Conservation (phyloP, 2,329 filamentous ascomycete species). For the Trichoderma sp. region DNA sequence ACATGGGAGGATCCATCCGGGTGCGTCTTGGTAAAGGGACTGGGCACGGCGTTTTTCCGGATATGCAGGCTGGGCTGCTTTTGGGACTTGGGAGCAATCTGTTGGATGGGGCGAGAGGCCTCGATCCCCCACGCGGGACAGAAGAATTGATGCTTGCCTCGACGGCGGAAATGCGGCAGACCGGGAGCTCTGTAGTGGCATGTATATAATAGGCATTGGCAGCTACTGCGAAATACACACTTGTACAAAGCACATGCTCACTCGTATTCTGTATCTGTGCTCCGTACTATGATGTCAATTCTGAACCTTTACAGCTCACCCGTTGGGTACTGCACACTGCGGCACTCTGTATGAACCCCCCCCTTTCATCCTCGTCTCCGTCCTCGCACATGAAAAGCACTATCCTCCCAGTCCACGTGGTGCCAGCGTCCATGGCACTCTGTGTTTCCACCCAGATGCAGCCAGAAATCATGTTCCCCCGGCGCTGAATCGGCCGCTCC, state of each 20-base stretch:
- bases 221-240: neutral
- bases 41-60: constrained; percentile 13
- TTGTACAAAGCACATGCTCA: neutral
- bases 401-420: constrained; percentile 4
- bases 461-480: neutral
- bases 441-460: constrained; percentile 3
- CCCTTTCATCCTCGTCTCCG: neutral
- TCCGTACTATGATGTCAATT: too few relatives aligned
- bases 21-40: constrained; percentile 7
- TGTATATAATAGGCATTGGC: neutral
- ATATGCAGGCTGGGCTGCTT: constrained; percentile 5
- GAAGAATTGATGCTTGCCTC: neutral
- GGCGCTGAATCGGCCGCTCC: neutral
- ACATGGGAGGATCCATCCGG: neutral
- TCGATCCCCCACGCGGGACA: neutral
- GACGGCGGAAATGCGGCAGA: neutral
- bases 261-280: too few relatives aligned
- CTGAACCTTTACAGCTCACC: too few relatives aligned
- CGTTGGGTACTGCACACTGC: neutral
- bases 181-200: neutral
- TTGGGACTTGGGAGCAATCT: neutral
- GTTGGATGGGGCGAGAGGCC: constrained; percentile 1
- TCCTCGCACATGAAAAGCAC: neutral
- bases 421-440: neutral
- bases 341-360: neutral